These are phyloP conservation scores for Suhomyces tanzawaensis DNA, from an alignment of 805 yeast genomes.

Conservation along the genomic window DNA sequence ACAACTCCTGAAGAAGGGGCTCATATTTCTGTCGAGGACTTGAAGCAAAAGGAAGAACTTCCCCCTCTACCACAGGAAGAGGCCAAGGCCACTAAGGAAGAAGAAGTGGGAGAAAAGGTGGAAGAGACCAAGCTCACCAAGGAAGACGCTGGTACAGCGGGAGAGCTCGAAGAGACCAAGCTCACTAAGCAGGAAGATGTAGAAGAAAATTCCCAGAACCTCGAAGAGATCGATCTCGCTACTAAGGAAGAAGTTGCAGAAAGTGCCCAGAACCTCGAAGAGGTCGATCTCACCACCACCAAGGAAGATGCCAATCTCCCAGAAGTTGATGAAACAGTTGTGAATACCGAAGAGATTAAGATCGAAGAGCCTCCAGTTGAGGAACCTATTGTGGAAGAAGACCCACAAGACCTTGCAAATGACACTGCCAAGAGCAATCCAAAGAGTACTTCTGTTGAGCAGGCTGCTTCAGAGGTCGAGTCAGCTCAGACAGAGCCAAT, in stretches of 20 bases:
- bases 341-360: neutral
- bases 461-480: neutral
- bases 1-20: neutral
- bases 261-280: neutral
- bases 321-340: neutral
- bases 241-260: neutral
- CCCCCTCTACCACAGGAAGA: constrained; percentile 8
- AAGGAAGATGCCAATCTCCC: neutral
- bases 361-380: constrained; percentile 2
- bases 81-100: constrained; percentile 6
- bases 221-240: constrained; percentile 8
- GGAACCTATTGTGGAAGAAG: neutral
- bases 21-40: neutral
- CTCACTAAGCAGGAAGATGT: neutral
- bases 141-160: neutral
- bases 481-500: neutral
- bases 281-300: neutral
- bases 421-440: too few species aligned
- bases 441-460: too few species aligned
- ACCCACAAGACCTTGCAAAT: neutral
- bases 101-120: neutral
- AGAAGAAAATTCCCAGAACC: too few species aligned
- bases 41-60: neutral
- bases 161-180: constrained; percentile 10
- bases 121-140: constrained; percentile 10